These are phyloP conservation scores for Aspergillus melleus DNA, from an alignment of 2,329 filamentous ascomycete genomes.

Conservation along the genomic window DNA sequence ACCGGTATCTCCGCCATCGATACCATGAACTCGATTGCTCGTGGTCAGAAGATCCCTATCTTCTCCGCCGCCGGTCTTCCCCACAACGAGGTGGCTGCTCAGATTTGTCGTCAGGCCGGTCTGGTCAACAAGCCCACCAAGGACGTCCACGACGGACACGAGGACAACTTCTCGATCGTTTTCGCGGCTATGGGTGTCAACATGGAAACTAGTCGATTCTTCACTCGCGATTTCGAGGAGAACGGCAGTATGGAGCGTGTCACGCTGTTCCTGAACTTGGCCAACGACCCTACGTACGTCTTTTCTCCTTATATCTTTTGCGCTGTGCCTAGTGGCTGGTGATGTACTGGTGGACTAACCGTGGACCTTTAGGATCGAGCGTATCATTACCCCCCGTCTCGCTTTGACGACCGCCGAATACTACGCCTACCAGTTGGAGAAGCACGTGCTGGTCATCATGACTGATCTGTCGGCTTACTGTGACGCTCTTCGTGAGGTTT, in stretches of 20 bases:
- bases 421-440: slow-evolving; percentile 99
- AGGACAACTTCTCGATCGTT: slow-evolving; percentile 99
- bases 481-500: slow-evolving; percentile 97
- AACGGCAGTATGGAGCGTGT: slow-evolving; percentile 97
- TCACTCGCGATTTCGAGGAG: slow-evolving; percentile 97
- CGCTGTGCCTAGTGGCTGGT: background rate
- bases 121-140: slow-evolving; percentile 92
- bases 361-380: slow-evolving; percentile 72
- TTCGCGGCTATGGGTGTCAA: slow-evolving; percentile 99
- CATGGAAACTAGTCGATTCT: slow-evolving; percentile 97
- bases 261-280: slow-evolving; percentile 97
- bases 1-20: slow-evolving; percentile 99
- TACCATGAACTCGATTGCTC: slow-evolving; percentile 96
- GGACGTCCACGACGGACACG: slow-evolving; percentile 92
- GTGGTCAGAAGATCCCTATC: slow-evolving; percentile 99
- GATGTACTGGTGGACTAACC: slow-evolving; percentile 5
- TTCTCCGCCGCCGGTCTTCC: slow-evolving; percentile 98
- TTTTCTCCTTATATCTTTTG: background rate
- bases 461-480: slow-evolving; percentile 98
- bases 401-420: slow-evolving; percentile 98
- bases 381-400: slow-evolving; percentile 98
- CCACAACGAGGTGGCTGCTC: slow-evolving; percentile 98
- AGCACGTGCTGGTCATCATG: slow-evolving; percentile 98
- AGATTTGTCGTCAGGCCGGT: slow-evolving; percentile 96
- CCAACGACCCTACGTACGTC: slow-evolving; percentile 93